Conservation (phyloP, 495 filamentous ascomycete species). For the Xylaria acuta region DNA sequence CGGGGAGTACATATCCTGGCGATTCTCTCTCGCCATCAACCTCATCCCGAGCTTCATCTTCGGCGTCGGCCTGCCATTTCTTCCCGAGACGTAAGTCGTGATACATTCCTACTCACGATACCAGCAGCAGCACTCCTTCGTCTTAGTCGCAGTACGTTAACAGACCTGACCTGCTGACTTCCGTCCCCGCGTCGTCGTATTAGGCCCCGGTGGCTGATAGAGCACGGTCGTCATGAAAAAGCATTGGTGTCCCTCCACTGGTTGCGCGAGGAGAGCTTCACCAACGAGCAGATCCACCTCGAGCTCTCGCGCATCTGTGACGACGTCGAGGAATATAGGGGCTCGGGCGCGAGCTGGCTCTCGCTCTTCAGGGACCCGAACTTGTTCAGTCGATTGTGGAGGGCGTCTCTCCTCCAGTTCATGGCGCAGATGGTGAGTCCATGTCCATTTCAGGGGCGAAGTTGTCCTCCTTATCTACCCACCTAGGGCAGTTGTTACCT, state of each 20-base stretch:
- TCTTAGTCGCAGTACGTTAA: not conserved
- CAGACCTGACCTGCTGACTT: not conserved
- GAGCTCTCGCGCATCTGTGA: slow-evolving; percentile 48
- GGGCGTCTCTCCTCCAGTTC: slow-evolving; percentile 57
- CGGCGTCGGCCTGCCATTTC: slow-evolving; percentile 51
- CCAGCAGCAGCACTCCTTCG: not conserved
- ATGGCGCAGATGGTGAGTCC: slow-evolving; percentile 51
- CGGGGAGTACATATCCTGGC: slow-evolving; percentile 48
- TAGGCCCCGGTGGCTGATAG: slow-evolving; percentile 58
- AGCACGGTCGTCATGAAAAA: slow-evolving; percentile 45
- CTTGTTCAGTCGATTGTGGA: slow-evolving; percentile 52
- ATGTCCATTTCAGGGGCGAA: no score
- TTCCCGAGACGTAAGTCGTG: slow-evolving; percentile 54
- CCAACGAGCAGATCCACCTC: slow-evolving; percentile 39
- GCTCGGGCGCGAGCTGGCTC: slow-evolving; percentile 43
- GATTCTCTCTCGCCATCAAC: slow-evolving; percentile 52
- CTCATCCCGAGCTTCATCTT: slow-evolving; percentile 55
- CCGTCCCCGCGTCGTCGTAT: not conserved
- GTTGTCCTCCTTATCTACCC: no score
- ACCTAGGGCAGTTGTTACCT: not conserved
- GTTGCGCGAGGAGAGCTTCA: slow-evolving; percentile 52
- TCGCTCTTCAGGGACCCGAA: slow-evolving; percentile 48
- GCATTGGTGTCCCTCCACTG: slow-evolving; percentile 49
- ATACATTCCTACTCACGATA: not conserved
- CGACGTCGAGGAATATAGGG: slow-evolving; percentile 43